Evolutionary conservation across 495 filamentous ascomycete genomes (phyloP), one percentile per base, ranked within the genome.

Genomic region (Aspergillus avenaceus): DNA sequence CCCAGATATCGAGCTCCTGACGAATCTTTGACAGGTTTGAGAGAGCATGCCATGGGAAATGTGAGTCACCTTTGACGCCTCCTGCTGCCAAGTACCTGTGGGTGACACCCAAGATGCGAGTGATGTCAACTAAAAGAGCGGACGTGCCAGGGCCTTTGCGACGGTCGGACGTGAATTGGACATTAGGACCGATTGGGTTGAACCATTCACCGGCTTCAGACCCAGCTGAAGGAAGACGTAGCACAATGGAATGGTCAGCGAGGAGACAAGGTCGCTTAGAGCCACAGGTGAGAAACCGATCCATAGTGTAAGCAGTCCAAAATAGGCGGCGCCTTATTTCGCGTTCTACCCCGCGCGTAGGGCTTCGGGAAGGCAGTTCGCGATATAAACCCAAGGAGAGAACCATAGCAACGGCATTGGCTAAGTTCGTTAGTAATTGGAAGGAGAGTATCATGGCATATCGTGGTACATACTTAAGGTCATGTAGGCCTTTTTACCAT

Each of bases 401-500:
- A 8, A 84, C 83, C 88, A 91, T 92, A 8, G 85, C 86, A 29
- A 88, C 82, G 14, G 85, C 87, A 50, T 78, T 90, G 53, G 85
- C 87, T 91, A 26, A 6, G 19, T n/a, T 18, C 14, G 31, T 40
- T 11, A 48, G 16, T 34, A 5, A n/a, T 22, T 21, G 12, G 24
- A 25, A 13, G 8, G 22, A 25, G 8, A 11, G 2, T 23, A 5
- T 14, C 2, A 13, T 36, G 9, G 29, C 34, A 24, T 16, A 4
- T 26, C 36, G 7, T 26, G 13, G 5, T 42, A 61, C 79, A 6
- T 81, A 90, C 87, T 78, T 36, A 95, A 67, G 16, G 88, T 76
- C 88, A 95, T 95, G 57, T 89, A 92, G 1, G 86, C 83, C 63
- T 87, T 90, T 70, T 87, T 91, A 19, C 88, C 85, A 55, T 85